These are phyloP conservation scores for Dillenia suffruticosa DNA, from an alignment of 164 flowering plant genomes.

Conservation along the genomic window DNA sequence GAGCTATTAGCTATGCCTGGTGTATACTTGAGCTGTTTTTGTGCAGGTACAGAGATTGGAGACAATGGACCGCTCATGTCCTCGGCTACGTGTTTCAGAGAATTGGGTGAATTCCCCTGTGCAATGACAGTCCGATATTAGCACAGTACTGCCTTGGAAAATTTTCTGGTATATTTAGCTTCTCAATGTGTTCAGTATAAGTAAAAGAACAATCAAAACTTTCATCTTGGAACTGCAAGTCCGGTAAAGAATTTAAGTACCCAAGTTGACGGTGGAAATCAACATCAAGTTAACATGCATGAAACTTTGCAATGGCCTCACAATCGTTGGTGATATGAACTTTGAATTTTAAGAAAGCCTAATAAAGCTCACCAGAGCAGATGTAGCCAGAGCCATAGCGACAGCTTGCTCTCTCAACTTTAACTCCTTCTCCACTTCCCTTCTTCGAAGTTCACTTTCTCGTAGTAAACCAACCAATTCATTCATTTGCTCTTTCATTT, in stretches of 20 bases:
- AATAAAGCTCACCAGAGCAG: slow-evolving; percentile 56
- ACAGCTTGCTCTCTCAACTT: slow-evolving; percentile 83
- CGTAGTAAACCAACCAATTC: slow-evolving; percentile 75
- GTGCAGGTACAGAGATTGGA: slow-evolving; percentile 76
- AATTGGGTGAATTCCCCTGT: slow-evolving; percentile 54
- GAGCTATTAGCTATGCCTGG: slow-evolving; percentile 82
- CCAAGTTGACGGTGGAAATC: too few relatives aligned
- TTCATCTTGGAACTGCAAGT: too few relatives aligned
- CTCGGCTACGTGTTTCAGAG: slow-evolving; percentile 60
- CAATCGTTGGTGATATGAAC: too few relatives aligned
- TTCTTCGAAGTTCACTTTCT: slow-evolving; percentile 80
- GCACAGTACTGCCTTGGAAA: neutral
- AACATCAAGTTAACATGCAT: too few relatives aligned
- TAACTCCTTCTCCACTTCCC: slow-evolving; percentile 89
- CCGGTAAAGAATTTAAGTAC: too few relatives aligned
- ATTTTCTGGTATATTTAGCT: too few relatives aligned
- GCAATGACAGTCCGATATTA: slow-evolving; percentile 13
- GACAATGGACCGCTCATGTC: slow-evolving; percentile 62
- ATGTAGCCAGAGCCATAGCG: slow-evolving; percentile 61
- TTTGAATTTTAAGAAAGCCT: too few relatives aligned
- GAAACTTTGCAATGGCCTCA: too few relatives aligned
- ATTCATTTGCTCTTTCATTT: slow-evolving; percentile 84
- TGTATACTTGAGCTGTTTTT: slow-evolving; percentile 84
- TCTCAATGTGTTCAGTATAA: too few relatives aligned
- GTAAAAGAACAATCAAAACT: too few relatives aligned